Percentiles rank a stretch among this genome's conserved stretches.
Conservation (phyloP, 441 rosid species). For the Euphorbia corollata region DNA sequence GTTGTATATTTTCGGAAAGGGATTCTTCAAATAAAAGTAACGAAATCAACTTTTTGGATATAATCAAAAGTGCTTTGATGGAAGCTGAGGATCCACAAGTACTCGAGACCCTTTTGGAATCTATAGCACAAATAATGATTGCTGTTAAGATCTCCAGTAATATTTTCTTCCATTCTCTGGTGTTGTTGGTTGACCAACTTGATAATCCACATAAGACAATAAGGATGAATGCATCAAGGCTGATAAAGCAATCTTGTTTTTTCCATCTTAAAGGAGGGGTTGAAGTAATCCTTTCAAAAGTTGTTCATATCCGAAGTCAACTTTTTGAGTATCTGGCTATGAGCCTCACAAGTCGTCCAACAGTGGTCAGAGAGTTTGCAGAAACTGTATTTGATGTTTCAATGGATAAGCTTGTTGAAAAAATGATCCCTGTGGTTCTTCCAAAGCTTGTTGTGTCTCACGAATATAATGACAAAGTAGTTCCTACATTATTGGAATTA, state of each 20-base stretch:
- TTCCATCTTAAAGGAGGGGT: slow-evolving; percentile 82
- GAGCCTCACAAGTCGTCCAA: slow-evolving; percentile 60
- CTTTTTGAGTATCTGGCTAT: slow-evolving; percentile 61
- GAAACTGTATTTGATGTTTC: slow-evolving; percentile 83
- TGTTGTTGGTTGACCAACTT: slow-evolving; percentile 85
- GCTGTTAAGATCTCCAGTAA: slow-evolving; percentile 58
- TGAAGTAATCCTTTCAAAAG: slow-evolving; percentile 53
- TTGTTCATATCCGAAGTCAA: slow-evolving; percentile 51
- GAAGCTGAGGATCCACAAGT: slow-evolving; percentile 60
- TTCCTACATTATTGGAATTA: slow-evolving; percentile 55
- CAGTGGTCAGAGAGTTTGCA: slow-evolving; percentile 79
- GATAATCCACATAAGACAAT: slow-evolving; percentile 66
- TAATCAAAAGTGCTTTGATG: slow-evolving; percentile 51
- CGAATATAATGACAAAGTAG: slow-evolving; percentile 58
- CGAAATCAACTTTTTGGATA: slow-evolving; percentile 48
- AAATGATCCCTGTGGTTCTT: slow-evolving; percentile 83
- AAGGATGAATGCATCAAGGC: slow-evolving; percentile 63
- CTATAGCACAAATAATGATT: slow-evolving; percentile 68
- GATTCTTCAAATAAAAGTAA: slow-evolving; percentile 36
- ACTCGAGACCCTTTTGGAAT: slow-evolving; percentile 77
- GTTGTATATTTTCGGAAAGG: slow-evolving; percentile 49
- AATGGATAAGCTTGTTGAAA: slow-evolving; percentile 59
- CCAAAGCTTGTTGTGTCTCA: slow-evolving; percentile 89
- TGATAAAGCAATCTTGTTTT: slow-evolving; percentile 65
- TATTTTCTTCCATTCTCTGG: slow-evolving; percentile 60